Conservation (phyloP, 805 yeast species). For the Clavispora asparagi region DNA sequence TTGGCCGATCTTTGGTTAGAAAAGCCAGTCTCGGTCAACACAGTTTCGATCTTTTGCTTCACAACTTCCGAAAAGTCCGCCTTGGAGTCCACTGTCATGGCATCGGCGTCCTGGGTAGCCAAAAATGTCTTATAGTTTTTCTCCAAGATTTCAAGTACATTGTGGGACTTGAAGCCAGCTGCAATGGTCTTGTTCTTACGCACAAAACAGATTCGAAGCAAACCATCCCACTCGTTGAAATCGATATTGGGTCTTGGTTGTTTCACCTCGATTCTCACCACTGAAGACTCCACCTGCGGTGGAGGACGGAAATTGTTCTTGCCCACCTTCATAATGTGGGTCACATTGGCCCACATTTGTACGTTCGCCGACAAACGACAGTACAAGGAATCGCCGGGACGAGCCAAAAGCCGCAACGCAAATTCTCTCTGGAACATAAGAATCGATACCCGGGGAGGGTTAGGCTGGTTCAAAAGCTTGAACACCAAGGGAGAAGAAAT, state of each 20-base stretch:
- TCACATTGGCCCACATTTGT: slow-evolving; percentile 99
- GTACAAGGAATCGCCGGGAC: slow-evolving; percentile 94
- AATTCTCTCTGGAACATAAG: slow-evolving; percentile 98
- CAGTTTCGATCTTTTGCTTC: slow-evolving; percentile 65
- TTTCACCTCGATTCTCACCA: slow-evolving; percentile 89
- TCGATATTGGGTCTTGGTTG: slow-evolving; percentile 91
- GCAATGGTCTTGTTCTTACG: slow-evolving; percentile 90
- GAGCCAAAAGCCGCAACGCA: slow-evolving; percentile 86
- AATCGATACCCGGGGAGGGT: slow-evolving; percentile 91
- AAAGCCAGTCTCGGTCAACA: slow-evolving; percentile 72
- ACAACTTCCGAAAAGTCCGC: slow-evolving; percentile 45
- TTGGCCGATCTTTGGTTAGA: slow-evolving; percentile 88
- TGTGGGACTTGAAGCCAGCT: slow-evolving; percentile 83
- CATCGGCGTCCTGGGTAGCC: slow-evolving; percentile 44
- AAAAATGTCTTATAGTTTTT: slow-evolving; percentile 82
- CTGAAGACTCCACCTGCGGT: slow-evolving; percentile 96
- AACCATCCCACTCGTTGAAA: slow-evolving; percentile 95
- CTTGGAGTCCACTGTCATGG: slow-evolving; percentile 34
- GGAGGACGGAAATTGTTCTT: slow-evolving; percentile 96
- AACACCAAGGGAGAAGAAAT: slow-evolving; percentile 95
- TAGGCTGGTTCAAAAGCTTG: slow-evolving; percentile 82
- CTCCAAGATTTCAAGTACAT: slow-evolving; percentile 76
- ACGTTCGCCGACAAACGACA: slow-evolving; percentile 94
- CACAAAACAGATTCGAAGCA: slow-evolving; percentile 84
- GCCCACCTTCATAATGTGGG: slow-evolving; percentile 98